Evolutionary conservation across 345 rosid genomes (phyloP).

Genomic region (Dipteronia sinensis): DNA sequence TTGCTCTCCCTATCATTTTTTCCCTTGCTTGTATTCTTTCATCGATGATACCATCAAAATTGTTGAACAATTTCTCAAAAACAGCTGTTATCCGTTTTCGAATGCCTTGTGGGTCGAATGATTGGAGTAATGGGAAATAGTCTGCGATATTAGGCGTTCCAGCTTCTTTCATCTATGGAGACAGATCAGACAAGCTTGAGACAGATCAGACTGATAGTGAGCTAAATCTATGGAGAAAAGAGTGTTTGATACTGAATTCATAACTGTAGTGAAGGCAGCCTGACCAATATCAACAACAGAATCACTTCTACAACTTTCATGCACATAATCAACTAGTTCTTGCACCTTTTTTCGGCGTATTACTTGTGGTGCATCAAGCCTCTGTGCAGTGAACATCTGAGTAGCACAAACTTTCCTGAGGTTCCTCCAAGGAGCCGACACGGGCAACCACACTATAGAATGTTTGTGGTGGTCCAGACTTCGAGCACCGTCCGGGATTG

Average conservation of each 20-base stretch:
- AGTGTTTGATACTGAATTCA: slow-evolving; percentile 31
- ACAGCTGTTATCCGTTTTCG: no score
- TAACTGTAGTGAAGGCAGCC: slow-evolving; percentile 19
- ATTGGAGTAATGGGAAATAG: no score
- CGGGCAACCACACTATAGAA: slow-evolving; percentile 23
- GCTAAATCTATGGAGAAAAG: slow-evolving; percentile 30
- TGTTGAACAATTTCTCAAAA: not conserved
- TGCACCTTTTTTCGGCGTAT: slow-evolving; percentile 22
- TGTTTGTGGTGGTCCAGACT: slow-evolving; percentile 23
- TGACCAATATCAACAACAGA: slow-evolving; percentile 18
- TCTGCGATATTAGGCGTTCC: no score
- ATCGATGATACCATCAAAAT: slow-evolving; percentile 13
- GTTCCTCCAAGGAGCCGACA: slow-evolving; percentile 40
- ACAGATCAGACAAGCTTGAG: no score
- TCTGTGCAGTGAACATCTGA: slow-evolving; percentile 24
- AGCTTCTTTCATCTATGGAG: no score
- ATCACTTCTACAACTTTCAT: not conserved
- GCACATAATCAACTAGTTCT: slow-evolving; percentile 16
- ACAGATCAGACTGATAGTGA: no score
- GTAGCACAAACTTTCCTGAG: slow-evolving; percentile 25
- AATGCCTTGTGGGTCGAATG: no score
- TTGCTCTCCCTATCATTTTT: not conserved
- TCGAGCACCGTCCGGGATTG: slow-evolving; percentile 6
- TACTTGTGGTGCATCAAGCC: slow-evolving; percentile 15
- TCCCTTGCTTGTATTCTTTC: slow-evolving; percentile 1